Conservation (phyloP, 768 basidiomycete species). For the Trametes villosa region DNA sequence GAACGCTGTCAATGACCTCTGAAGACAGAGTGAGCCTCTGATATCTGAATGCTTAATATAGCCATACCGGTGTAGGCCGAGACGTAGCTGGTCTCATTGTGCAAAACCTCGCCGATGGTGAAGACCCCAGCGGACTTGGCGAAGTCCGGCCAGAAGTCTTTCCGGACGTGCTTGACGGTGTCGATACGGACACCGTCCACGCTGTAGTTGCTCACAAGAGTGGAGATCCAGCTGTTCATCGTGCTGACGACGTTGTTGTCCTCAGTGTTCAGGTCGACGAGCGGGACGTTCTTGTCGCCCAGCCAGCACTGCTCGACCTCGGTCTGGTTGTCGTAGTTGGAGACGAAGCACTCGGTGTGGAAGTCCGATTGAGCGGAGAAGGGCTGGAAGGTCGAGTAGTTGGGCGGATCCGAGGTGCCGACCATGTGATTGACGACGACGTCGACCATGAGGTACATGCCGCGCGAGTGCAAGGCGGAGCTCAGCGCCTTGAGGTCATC, state of each 20-base stretch:
- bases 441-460: constrained; percentile 67
- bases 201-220: constrained; percentile 50
- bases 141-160: constrained; percentile 60
- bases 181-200: constrained; percentile 64
- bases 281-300: constrained; percentile 55
- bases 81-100: constrained; percentile 45
- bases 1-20: constrained; percentile 49
- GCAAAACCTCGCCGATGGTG: constrained; percentile 59
- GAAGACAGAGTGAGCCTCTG: background rate
- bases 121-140: constrained; percentile 51
- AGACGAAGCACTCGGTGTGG: constrained; percentile 46
- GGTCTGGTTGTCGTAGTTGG: constrained; percentile 49
- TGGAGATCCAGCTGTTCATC: constrained; percentile 52
- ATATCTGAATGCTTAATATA: too few species aligned
- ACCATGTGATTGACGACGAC: constrained; percentile 68
- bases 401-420: constrained; percentile 32
- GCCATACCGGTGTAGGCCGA: constrained; percentile 45
- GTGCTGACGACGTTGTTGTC: constrained; percentile 45
- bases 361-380: constrained; percentile 44
- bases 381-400: constrained; percentile 31
- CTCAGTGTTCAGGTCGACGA: constrained; percentile 63
- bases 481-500: constrained; percentile 55
- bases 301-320: constrained; percentile 64
- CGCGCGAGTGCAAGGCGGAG: constrained; percentile 50
- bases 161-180: constrained; percentile 59